Base-by-base conservation (phyloP, 2,329 filamentous ascomycete genomes). In the Parastagonospora nodorum region DNA sequence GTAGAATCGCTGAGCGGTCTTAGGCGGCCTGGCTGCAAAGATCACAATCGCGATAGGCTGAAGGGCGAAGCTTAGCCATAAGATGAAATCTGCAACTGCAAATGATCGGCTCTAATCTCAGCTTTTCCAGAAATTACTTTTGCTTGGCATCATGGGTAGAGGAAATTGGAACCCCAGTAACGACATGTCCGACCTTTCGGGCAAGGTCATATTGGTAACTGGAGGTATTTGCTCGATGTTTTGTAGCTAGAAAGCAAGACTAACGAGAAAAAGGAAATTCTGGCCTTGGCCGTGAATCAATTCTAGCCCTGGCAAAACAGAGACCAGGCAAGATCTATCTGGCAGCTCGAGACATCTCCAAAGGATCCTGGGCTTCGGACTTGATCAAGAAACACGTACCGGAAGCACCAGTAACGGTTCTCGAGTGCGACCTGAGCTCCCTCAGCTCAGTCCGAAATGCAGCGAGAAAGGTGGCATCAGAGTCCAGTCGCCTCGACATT, bases 321-420 rank as follows among this genome's bases (percentile, higher is more conserved):
- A 67, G 69, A 7, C 75, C 76, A 9, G 45, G 51, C 7, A 56
- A 63, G 1, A 74, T 80, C 47, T 74, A 71, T 58, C 66, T 80
- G 48, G 69, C 69, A 5, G 72, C 69, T 4, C 69, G 76, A 30
- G 73, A 64, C 16, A 47, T 24, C 10, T 6, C 8, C 4, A 15
- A 15, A 10, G 41, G 8, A 12, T 9, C 4, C 27, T 6, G 10
- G 6, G 11, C 30, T 8, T 5, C 31, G 4, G 16, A n/a, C 5
- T 11, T 30, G 11, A n/a, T 31, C 28, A 42, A 42, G 16, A 3
- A 55, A 8, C 53, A 52, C n/a, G 69, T 67, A 32, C 73, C 71
- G 14, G 16, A 44, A n/a, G 41, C 19, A 1, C 9, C 15, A 3
- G 16, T 43, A 10, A 33, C 30, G 8, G 12, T 43, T n/a, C 4